These are phyloP conservation scores for Pseudogymnoascus sp. DNA, from an alignment of 2,329 filamentous ascomycete species.

Conservation along the genomic window DNA sequence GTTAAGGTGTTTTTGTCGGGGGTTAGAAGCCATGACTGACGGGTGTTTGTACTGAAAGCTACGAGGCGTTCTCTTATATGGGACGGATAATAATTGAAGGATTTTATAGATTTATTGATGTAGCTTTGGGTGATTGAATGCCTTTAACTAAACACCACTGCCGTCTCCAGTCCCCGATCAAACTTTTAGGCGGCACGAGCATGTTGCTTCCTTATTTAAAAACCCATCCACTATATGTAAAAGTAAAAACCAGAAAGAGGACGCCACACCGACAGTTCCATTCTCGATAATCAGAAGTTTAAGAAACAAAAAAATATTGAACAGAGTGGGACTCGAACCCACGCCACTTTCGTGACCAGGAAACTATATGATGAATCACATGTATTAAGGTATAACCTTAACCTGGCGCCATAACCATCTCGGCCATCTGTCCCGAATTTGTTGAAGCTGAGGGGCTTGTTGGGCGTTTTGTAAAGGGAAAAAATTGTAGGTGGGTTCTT, in stretches of 20 bases:
- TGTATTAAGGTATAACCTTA: conserved; percentile 9
- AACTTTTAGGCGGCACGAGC: neutral
- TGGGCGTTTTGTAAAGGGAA: neutral
- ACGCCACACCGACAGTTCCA: neutral
- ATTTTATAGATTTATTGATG: neutral
- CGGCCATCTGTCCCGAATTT: conserved; percentile 9
- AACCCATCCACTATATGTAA: neutral
- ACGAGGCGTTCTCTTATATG: neutral
- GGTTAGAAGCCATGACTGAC: neutral
- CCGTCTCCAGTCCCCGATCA: neutral
- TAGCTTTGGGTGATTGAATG: too few relatives aligned
- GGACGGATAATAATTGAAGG: neutral
- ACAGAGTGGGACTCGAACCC: conserved; percentile 33
- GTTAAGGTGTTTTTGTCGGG: neutral
- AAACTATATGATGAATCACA: conserved; percentile 16
- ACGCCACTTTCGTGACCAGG: conserved; percentile 32
- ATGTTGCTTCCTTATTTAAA: too few relatives aligned
- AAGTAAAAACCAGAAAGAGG: neutral
- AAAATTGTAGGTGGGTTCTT: neutral
- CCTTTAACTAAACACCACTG: too few relatives aligned
- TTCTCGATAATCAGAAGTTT: neutral
- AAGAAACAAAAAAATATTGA: conserved; percentile 15
- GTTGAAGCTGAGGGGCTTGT: conserved; percentile 1
- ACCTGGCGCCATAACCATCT: conserved; percentile 11
- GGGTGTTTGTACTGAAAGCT: neutral